A percentile compares a stretch with the other conserved stretches of the same genome.
Conservation (phyloP, 768 basidiomycete species). For the Chiua virens region DNA sequence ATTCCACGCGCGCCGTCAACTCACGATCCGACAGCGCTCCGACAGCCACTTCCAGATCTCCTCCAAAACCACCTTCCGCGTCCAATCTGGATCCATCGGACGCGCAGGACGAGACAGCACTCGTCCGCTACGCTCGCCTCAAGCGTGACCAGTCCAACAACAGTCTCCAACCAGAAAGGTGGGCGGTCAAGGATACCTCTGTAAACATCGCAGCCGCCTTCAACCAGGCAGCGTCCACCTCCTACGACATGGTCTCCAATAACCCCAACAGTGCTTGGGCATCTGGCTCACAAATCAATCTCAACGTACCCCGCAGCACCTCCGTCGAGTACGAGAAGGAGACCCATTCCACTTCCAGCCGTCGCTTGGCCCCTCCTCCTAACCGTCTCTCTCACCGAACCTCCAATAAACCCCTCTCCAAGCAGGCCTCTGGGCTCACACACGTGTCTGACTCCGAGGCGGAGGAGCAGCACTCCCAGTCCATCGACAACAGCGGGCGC, state of each 20-base stretch:
- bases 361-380: constrained; percentile 66
- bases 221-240: constrained; percentile 57
- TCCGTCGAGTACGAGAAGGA: constrained; percentile 80
- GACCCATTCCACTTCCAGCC: constrained; percentile 49
- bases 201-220: constrained; percentile 87
- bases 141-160: constrained; percentile 42
- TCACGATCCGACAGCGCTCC: constrained; percentile 47
- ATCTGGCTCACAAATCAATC: constrained; percentile 50
- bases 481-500: constrained; percentile 40
- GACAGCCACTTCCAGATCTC: constrained; percentile 55
- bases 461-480: constrained; percentile 42
- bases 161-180: constrained; percentile 58
- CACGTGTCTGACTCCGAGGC: constrained; percentile 71
- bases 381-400: constrained; percentile 39
- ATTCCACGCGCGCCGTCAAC: constrained; percentile 12
- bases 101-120: constrained; percentile 46
- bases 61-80: constrained; percentile 43
- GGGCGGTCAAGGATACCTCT: constrained; percentile 78
- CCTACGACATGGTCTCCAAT: constrained; percentile 41
- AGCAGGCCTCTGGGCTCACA: constrained; percentile 46
- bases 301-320: constrained; percentile 63
- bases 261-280: constrained; percentile 70
- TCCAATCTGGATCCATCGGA: constrained; percentile 42
- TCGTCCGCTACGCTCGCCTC: constrained; percentile 47
- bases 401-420: constrained; percentile 51